A percentile compares a stretch with the other conserved stretches of the same genome.
These are phyloP conservation scores for Aspergillus pseudoglaucus DNA, from an alignment of 2,329 filamentous ascomycete species.

Conservation along the genomic window DNA sequence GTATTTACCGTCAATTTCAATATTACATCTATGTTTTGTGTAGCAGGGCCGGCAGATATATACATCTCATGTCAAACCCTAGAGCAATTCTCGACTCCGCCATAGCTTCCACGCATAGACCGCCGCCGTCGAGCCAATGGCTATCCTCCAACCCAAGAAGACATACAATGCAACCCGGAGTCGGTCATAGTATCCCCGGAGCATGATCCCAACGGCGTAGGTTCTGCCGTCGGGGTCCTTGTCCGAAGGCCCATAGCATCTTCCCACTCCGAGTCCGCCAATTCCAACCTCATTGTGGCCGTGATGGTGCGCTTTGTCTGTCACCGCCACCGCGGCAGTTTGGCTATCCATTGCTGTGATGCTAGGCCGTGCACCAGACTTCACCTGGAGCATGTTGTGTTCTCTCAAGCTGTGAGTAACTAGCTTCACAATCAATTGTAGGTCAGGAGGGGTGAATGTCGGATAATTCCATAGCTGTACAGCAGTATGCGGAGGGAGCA, in stretches of 20 bases:
- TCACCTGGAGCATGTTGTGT: slow-evolving; percentile 39
- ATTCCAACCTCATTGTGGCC: slow-evolving; percentile 33
- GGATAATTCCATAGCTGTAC: slow-evolving; percentile 61
- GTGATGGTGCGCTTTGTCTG: slow-evolving; percentile 12
- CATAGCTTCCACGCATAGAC: slow-evolving; percentile 25
- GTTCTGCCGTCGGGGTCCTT: slow-evolving; percentile 17
- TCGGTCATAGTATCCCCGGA: slow-evolving; percentile 39
- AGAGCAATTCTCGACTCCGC: slow-evolving; percentile 10
- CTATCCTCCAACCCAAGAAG: slow-evolving; percentile 33
- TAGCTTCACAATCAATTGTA: slow-evolving; percentile 53
- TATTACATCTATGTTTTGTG: neutral
- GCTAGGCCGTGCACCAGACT: slow-evolving; percentile 20
- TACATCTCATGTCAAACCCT: neutral
- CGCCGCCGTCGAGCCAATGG: slow-evolving; percentile 23
- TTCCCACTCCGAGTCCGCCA: slow-evolving; percentile 30
- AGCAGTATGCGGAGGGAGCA: slow-evolving; percentile 57
- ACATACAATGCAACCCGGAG: slow-evolving; percentile 35
- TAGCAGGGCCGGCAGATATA: neutral
- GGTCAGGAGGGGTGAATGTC: slow-evolving; percentile 59
- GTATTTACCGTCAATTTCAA: neutral
- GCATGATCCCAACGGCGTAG: slow-evolving; percentile 36
- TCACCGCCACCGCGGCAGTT: slow-evolving; percentile 26
- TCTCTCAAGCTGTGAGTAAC: slow-evolving; percentile 54
- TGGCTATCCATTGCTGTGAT: slow-evolving; percentile 28
- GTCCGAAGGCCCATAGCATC: slow-evolving; percentile 24